phyloP scores from a whole-genome alignment of 768 basidiomycete genomes.

The Pleurotus cornucopiae region DNA sequence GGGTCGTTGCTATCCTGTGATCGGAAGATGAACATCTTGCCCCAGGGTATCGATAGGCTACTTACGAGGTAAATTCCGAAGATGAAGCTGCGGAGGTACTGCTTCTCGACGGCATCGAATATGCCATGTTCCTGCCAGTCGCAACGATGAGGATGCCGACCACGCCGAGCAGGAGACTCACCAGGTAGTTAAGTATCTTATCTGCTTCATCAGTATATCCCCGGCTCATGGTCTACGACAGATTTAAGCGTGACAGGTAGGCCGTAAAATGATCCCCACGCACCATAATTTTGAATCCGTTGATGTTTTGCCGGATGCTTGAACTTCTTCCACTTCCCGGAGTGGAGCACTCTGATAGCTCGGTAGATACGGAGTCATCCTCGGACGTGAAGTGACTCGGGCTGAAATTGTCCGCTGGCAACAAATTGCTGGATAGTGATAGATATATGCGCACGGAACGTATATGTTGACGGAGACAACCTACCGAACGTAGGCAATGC shows the following conservation, averaged over 20 bases:
- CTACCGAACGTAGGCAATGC: conserved; percentile 74
- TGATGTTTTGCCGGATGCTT: conserved; percentile 38
- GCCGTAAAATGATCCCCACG: not conserved
- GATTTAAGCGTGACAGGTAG: not conserved
- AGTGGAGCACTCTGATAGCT: conserved; percentile 26
- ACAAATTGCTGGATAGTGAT: conserved; percentile 49
- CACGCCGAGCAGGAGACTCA: conserved; percentile 24
- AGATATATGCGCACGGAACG: too few species aligned
- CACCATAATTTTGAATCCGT: conserved; percentile 70
- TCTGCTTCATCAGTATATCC: conserved; percentile 84
- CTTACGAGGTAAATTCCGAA: conserved; percentile 81
- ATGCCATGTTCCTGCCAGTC: conserved; percentile 72
- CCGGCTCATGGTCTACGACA: conserved; percentile 54
- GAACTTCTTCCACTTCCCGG: conserved; percentile 24
- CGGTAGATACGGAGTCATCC: conserved; percentile 28
- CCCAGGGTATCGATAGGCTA: conserved; percentile 4
- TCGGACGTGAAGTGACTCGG: conserved; percentile 59
- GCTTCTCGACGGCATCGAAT: conserved; percentile 80
- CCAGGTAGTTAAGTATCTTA: conserved; percentile 76
- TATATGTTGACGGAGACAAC: not conserved
- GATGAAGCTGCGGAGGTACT: conserved; percentile 81
- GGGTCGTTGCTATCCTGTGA: conserved; percentile 79
- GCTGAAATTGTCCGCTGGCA: conserved; percentile 77
- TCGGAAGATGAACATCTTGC: conserved; percentile 6
- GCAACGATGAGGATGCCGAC: too few species aligned